Evolutionary conservation across 305 asterid species (phyloP), one percentile per base, ranked within the genome.

Genomic region (Fraxinus angustifolia): DNA sequence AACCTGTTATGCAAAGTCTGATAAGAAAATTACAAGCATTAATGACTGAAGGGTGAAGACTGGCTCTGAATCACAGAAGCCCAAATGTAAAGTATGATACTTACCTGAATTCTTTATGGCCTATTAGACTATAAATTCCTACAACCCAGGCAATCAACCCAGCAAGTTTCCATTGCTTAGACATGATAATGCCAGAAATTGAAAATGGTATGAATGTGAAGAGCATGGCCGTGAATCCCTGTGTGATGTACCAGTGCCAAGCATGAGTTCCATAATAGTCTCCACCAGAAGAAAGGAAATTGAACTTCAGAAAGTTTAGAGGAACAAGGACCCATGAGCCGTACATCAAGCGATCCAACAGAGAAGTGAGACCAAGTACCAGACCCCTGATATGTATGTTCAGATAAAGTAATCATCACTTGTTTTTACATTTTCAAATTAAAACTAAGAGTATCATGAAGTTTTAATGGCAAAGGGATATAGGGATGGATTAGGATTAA

Each of bases 41-140:
- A 84, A 83, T 58, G 77, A 82, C 12, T 8, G 78, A 74, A 80
- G 74, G 74, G 84, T 75, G 73, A 78, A 70, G 36, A 34, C 35
- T 48, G 17, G 73, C 71, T 53, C 79, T 17, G 72, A 17, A 71
- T 68, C 75, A 78, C 82, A 31, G 80, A 16, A 73, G 42, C 82
- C 23, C 60, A 14, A 80, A 67, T 36, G 31, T 0, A 8, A 67
- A 68, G 38, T 28, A 28, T 68, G 34, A 68, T 12, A 68, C 33
- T 68, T 31, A 96, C 98, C 99, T 96, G 93, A 96, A 96, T 82
- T 96, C 99, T 86, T 96, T 96, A 92, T 96, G 99, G 76, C 99
- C 97, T 56, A 94, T 93, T 79, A 96, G 80, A 87, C 98, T 96
- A 85, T 96, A 96, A 75, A 89, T 77, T 84, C 93, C 98, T 88